Base-by-base conservation (phyloP, 768 basidiomycete species). In the Lactarius pseudohatsudake region DNA sequence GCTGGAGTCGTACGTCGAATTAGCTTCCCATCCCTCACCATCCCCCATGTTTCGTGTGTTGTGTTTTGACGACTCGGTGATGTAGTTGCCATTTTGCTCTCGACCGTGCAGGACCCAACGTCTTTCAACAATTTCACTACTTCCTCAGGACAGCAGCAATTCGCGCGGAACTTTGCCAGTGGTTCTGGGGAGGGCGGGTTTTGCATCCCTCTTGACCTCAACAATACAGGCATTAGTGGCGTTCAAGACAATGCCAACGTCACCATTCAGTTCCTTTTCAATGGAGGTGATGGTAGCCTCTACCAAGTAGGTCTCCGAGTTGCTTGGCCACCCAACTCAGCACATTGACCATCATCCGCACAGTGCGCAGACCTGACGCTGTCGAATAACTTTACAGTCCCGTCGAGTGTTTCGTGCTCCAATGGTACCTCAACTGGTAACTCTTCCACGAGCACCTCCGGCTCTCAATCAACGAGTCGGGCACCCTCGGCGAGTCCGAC, bases 331-430 rank as follows among this genome's bases (percentile, higher is more conserved):
- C 32, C 32, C 32, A 32, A 32, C 57, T 15, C 9, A 8, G 2
- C 45, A 9, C 26, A 30, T 26, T 34, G 43, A 53, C 10, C 20
- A 22, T n/a, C 5, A 26, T 36, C 15, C 41, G 28, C 18, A 11
- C 59, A 94, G 89, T 95, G 92, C 73, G 83, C 93, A 43, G 94
- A 95, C 76, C 75, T 95, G 71, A 86, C 87, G 22, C 78, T 96
- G 38, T 82, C 86, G 50, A 81, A 78, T 22, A 81, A 74, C 72
- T 79, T 80, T 68, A 81, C 79, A 20, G 77, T 85, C 38, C 81
- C 86, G 1, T 77, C 81, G 40, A 81, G 78, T 63, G 72, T 76
- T 22, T 36, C 72, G 18, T 81, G 81, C 73, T 61, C 76, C 18
- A 81, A 78, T 60, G 70, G 20, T 11, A 53, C 76, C 38, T 76